Evolutionary conservation across 441 rosid genomes (phyloP), one percentile per base, ranked within the genome.

Genomic region (Gossypium laxum): DNA sequence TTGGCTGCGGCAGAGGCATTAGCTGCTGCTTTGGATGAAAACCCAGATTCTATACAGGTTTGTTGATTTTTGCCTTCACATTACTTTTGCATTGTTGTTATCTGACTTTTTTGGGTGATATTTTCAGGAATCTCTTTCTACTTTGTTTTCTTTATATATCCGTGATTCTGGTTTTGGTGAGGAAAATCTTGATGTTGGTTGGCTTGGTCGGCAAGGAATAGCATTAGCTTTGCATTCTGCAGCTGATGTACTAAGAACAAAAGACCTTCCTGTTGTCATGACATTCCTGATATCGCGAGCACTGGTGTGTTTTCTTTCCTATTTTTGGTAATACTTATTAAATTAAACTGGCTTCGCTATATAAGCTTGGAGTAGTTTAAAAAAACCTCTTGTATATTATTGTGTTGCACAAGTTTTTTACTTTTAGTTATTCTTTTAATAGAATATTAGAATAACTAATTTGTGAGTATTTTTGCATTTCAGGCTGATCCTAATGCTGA

Each of bases 191-290:
- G 96, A 93, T 89, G 85, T 87, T 85, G 86, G 93, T 73, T 92
- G 99, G 97, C 79, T 92, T 76, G 89, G 99, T 48, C 85, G 97
- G 81, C 98, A 95, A 86, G 99, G 98, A 73, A 84, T 89, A 71
- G 95, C 98, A 72, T 77, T 95, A 81, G 96, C 98, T 70, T 84
- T 95, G 72, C 88, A 85, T 85, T 89, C 97, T 76, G 86, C 91
- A 12, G 99, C 98, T 51, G 99, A 95, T 81, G 94, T 92, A 71
- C 79, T 95, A 76, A 87, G 96, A 81, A 87, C 96, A 21, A 95
- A 90, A 76, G 98, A 95, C 77, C 99, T 95, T 78, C 99, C 98
- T 72, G 90, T 92, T 79, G 93, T 95, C 75, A 89, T 95, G 96
- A 92, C 98, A 51, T 95, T 95, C 74, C 85, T 95, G 73, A 92